phyloP scores from a whole-genome alignment of 2,329 filamentous ascomycete species.

The Aurifilum marmelostoma region DNA sequence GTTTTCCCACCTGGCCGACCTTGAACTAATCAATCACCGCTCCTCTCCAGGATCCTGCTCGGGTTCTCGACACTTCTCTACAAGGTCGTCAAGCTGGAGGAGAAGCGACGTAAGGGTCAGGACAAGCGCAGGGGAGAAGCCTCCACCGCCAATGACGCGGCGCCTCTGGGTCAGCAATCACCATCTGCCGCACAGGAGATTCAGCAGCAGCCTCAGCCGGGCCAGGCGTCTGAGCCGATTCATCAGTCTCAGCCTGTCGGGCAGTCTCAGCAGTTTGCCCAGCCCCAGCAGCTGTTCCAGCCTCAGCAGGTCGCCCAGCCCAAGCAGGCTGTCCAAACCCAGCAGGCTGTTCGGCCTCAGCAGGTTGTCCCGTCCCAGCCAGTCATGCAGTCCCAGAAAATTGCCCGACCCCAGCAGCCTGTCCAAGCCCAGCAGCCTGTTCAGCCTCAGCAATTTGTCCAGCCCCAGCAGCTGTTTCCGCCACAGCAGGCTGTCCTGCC shows the following conservation, averaged over 20 bases:
- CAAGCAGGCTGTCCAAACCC: too few species aligned
- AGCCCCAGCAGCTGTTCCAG: background rate
- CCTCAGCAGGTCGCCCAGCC: too few species aligned
- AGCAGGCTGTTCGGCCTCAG: too few species aligned
- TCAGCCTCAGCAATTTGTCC: too few species aligned
- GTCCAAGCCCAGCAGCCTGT: too few species aligned
- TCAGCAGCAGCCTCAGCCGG: background rate
- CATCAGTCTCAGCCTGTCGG: background rate
- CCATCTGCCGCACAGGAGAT: background rate
- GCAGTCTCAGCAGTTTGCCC: background rate
- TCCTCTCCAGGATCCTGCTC: constrained; percentile 19
- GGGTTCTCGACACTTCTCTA: constrained; percentile 23
- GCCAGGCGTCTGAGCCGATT: too few species aligned
- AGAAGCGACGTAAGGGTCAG: constrained; percentile 21
- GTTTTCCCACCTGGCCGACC: background rate
- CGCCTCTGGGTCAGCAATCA: background rate
- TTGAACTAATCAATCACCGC: background rate
- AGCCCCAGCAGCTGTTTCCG: too few species aligned
- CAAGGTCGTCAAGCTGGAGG: constrained; percentile 25
- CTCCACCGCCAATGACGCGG: background rate
- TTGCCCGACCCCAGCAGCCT: too few species aligned
- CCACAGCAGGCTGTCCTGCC: too few species aligned
- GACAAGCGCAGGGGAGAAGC: background rate
- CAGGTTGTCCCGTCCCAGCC: too few species aligned
- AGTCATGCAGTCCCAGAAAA: too few species aligned